Evolutionary conservation across 2,329 filamentous ascomycete genomes (phyloP).

Genomic region (Hypoxylon sp.): DNA sequence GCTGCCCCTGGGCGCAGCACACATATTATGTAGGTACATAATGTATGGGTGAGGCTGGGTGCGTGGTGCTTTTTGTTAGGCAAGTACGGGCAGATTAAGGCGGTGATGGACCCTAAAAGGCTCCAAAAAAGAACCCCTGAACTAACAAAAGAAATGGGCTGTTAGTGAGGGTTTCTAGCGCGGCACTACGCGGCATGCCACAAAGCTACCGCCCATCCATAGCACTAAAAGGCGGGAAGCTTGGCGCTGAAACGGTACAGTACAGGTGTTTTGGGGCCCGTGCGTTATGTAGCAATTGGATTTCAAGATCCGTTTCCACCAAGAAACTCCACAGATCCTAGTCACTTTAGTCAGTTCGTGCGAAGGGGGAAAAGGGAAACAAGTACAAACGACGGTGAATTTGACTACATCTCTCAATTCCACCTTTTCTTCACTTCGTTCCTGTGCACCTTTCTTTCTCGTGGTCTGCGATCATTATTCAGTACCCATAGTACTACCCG

Average conservation of each 20-base stretch:
- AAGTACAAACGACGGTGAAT: conserved; percentile 44
- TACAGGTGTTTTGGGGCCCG: conserved; percentile 11
- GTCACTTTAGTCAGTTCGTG: conserved; percentile 42
- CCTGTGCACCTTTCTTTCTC: conserved; percentile 35
- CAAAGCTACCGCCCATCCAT: conserved; percentile 15
- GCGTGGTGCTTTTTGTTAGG: conserved; percentile 6
- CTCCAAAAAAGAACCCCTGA: conserved; percentile 39
- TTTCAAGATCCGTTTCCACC: conserved; percentile 38
- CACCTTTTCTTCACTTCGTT: conserved; percentile 27
- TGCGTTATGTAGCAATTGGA: conserved; percentile 36
- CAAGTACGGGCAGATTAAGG: conserved; percentile 7
- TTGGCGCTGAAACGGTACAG: conserved; percentile 35
- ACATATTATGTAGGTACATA: too few relatives aligned
- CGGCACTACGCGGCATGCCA: conserved; percentile 27
- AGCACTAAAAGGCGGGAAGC: conserved; percentile 34
- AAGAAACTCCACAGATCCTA: conserved; percentile 38
- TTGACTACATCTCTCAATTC: conserved; percentile 26
- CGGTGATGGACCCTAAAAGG: conserved; percentile 27
- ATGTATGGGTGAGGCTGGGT: background rate
- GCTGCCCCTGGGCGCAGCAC: conserved; percentile 15
- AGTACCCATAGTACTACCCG: conserved; percentile 31
- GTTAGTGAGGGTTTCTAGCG: conserved; percentile 36
- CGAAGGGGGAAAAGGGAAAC: conserved; percentile 46
- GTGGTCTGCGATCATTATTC: conserved; percentile 42
- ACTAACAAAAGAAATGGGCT: conserved; percentile 25